Evolutionary conservation across 2,329 filamentous ascomycete species (phyloP), one percentile per base, ranked within the genome.

Genomic region (Leptosphaerulina australis): DNA sequence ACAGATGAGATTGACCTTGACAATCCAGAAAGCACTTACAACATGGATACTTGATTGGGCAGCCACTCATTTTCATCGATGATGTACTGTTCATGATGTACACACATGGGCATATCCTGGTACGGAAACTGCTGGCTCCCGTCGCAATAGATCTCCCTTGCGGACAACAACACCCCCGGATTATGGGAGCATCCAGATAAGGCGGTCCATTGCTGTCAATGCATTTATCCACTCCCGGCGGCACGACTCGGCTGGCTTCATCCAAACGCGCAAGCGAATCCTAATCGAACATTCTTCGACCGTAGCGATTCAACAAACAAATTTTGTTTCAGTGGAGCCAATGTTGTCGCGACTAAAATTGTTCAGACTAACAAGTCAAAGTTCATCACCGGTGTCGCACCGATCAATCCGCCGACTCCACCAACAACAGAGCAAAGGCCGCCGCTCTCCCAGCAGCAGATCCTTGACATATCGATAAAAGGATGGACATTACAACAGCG

Each of bases 321-420:
- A 51, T 51, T 41, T 51, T 37, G 3, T 51, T 46, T 46, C 41
- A 41, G 48, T 51, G 48, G 48, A 37, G 48, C 48, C 41, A 51
- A 51, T 51, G 33, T 25, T 43, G 37, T 36, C 20, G 31, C 41
- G 48, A 46, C 30, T 46, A 36, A 45, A 40, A 50, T 35, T 40
- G 50, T 40, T 46, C 44, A 50, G 53, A 21, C 51, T 47, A 56
- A 39, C 22, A 26, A 24, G 18, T 39, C 40, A 47, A 48, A 44
- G 43, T 44, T 55, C 44, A 52, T 54, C 37, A 50, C 58, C 55
- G 55, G 54, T 44, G 46, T 55, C 39, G 44, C 48, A 50, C 57
- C 55, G 55, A 52, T 36, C 57, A 52, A 41, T 12, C 21, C 36
- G 38, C 53, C 49, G 50, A 34, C 47, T 58, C 39, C 48, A 33